Conservation (phyloP, 495 filamentous ascomycete species). For the Aspergillus funiculosus region DNA sequence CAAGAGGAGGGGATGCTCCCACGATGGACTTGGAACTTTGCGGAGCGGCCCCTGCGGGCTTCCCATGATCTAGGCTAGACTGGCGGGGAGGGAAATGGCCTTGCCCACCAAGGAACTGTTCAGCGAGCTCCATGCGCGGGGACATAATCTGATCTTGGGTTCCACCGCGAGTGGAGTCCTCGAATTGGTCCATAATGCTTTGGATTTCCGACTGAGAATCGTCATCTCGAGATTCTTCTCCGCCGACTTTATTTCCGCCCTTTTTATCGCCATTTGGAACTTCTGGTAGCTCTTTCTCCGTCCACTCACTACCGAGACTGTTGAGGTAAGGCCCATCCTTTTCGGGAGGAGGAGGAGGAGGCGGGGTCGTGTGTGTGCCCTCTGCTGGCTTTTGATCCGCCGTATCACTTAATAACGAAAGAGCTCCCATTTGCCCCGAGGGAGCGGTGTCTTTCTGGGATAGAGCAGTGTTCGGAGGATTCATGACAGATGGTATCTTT, state of each 20-base stretch:
- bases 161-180: constrained; percentile 58
- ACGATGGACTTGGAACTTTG: constrained; percentile 9
- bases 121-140: constrained; percentile 66
- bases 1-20: constrained; percentile 16
- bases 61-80: constrained; percentile 72
- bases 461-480: constrained; percentile 12
- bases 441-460: constrained; percentile 23
- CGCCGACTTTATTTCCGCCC: constrained; percentile 39
- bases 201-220: constrained; percentile 83
- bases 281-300: constrained; percentile 49
- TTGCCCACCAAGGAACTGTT: constrained; percentile 57
- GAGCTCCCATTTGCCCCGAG: constrained; percentile 29
- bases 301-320: constrained; percentile 44
- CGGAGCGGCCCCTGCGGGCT: constrained; percentile 7
- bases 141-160: constrained; percentile 76
- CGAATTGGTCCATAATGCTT: constrained; percentile 86
- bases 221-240: constrained; percentile 55
- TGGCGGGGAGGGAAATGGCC: constrained; percentile 71
- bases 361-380: constrained; percentile 25
- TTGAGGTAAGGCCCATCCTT: constrained; percentile 57
- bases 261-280: constrained; percentile 50
- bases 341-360: constrained; percentile 36
- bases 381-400: constrained; percentile 16
- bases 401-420: constrained; percentile 31
- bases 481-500: constrained; percentile 7